Evolutionary conservation across 305 asterid species (phyloP).

Genomic region (Solanum hybrid): DNA sequence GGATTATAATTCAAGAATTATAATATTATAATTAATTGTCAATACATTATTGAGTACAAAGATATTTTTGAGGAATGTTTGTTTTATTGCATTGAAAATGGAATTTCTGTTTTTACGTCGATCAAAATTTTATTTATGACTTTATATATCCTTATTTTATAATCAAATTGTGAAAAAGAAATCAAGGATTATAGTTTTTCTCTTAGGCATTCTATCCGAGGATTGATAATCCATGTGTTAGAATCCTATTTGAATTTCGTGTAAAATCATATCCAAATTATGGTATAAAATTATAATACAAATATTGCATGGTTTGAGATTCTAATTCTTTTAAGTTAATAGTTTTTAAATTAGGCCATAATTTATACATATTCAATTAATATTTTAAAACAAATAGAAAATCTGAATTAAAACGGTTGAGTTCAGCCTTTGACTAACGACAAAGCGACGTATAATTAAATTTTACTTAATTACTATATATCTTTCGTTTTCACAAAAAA

Average conservation of each 20-base stretch:
- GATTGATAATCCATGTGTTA: not conserved
- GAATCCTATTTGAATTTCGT: not conserved
- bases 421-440: not conserved
- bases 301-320: not conserved
- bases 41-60: not conserved
- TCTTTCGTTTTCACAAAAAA: not conserved
- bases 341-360: not conserved
- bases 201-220: not conserved
- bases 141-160: not conserved
- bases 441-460: not conserved
- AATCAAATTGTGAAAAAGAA: not conserved
- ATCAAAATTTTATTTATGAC: not conserved
- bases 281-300: not conserved
- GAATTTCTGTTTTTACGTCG: not conserved
- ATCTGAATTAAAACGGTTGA: not conserved
- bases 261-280: no score
- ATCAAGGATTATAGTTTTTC: not conserved
- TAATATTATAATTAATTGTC: not conserved
- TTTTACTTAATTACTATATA: not conserved
- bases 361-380: not conserved
- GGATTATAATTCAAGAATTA: not conserved
- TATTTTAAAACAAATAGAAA: not conserved
- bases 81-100: not conserved
- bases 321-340: not conserved
- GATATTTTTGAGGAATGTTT: not conserved